Conservation (phyloP, 768 basidiomycete genomes). For the Leucosporidium creatinivorum region DNA sequence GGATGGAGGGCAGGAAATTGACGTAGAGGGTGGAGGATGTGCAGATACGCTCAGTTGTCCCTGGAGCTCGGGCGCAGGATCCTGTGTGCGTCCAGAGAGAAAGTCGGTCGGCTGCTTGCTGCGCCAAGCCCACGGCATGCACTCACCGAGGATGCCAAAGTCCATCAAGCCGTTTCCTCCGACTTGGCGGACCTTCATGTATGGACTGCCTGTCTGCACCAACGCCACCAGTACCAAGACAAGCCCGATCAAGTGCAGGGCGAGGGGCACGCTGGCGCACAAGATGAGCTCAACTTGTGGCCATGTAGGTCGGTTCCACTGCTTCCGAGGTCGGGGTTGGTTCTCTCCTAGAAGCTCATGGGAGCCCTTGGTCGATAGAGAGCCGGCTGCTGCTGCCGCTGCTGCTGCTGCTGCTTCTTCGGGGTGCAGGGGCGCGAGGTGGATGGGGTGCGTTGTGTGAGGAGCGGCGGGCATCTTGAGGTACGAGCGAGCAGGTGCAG, state of each 20-base stretch:
- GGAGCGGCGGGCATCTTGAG: too few species aligned
- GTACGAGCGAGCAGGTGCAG: too few species aligned
- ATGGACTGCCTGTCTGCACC: background rate
- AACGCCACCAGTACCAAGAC: background rate
- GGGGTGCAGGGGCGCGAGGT: conserved; percentile 15
- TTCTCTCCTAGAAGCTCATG: too few species aligned
- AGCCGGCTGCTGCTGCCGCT: too few species aligned
- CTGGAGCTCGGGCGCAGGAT: conserved; percentile 11
- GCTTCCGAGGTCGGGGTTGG: too few species aligned
- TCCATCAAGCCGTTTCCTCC: conserved; percentile 17
- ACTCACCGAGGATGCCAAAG: conserved; percentile 21
- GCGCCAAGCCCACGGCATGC: background rate
- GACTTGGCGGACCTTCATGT: conserved; percentile 1
- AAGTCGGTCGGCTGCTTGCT: background rate
- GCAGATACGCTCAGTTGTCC: conserved; percentile 1
- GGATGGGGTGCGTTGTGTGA: background rate
- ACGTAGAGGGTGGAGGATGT: background rate
- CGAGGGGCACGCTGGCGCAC: conserved; percentile 20
- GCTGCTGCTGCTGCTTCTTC: background rate
- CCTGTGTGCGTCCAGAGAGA: conserved; percentile 4
- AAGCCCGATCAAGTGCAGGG: conserved; percentile 1
- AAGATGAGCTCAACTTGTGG: background rate
- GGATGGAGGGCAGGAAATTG: conserved; percentile 16
- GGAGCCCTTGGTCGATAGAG: too few species aligned
- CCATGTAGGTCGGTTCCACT: background rate